A percentile compares a stretch with the other conserved stretches of the same genome.
Conservation (phyloP, 1,139 yeast species). For the Taphrina deformans region DNA sequence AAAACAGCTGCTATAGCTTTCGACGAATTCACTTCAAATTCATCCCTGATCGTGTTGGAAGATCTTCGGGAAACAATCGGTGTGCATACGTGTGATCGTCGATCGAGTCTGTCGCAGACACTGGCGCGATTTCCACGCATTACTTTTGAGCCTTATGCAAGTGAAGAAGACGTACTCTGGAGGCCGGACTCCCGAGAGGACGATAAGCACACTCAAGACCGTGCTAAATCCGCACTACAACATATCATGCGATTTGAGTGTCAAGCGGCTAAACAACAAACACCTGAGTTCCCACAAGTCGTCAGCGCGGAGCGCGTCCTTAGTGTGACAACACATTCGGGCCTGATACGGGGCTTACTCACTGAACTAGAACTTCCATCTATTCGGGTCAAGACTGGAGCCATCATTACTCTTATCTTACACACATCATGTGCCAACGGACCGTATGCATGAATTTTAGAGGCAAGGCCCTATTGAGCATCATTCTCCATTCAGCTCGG, state of each 20-base stretch:
- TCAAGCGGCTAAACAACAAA: not conserved
- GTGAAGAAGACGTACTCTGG: conserved; percentile 54
- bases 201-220: conserved; percentile 53
- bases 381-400: not conserved
- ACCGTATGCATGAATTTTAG: no score
- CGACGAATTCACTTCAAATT: not conserved
- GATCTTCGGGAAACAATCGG: conserved; percentile 67
- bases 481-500: no score
- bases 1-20: not conserved
- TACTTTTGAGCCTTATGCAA: conserved; percentile 50
- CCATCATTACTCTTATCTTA: not conserved
- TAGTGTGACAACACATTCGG: conserved; percentile 27
- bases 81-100: conserved; percentile 64
- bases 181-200: conserved; percentile 52
- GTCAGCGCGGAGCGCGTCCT: not conserved
- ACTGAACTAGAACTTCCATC: not conserved
- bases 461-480: no score
- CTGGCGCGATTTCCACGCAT: conserved; percentile 46
- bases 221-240: conserved; percentile 56
- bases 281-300: not conserved
- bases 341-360: conserved; percentile 20
- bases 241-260: conserved; percentile 46
- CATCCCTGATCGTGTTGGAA: conserved; percentile 40
- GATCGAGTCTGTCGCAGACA: conserved; percentile 52
- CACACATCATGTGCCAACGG: not conserved